Evolutionary conservation across 768 basidiomycete species (phyloP).

Genomic region (Nidularia pulvinata): DNA sequence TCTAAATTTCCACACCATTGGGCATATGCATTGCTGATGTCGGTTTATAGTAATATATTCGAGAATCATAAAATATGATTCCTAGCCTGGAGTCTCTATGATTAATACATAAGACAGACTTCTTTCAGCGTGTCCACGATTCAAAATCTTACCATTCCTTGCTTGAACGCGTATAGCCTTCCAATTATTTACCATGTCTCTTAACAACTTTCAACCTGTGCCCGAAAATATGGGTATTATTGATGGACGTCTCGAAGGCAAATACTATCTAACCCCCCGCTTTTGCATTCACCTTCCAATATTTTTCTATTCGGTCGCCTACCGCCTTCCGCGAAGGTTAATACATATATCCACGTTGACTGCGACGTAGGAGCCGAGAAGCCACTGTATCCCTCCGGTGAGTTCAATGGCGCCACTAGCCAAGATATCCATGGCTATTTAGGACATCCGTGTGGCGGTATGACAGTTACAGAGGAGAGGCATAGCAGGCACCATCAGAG

Average conservation of each 20-base stretch:
- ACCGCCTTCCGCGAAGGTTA: neutral
- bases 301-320: neutral
- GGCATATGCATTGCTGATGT: too few species aligned
- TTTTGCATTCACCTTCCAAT: too few species aligned
- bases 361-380: neutral
- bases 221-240: constrained; percentile 6
- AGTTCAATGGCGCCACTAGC: constrained; percentile 6
- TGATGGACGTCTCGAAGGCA: constrained; percentile 7
- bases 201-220: neutral
- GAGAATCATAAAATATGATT: too few species aligned
- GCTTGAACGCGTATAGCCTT: too few species aligned
- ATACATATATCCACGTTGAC: constrained; percentile 2
- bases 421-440: constrained; percentile 3
- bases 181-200: neutral
- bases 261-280: neutral
- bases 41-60: too few species aligned
- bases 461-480: constrained; percentile 2
- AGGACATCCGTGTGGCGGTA: constrained; percentile 7
- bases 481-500: neutral
- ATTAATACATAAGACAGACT: too few species aligned
- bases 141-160: too few species aligned
- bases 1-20: too few species aligned
- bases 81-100: too few species aligned
- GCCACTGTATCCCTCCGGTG: neutral
- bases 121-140: too few species aligned